Conservation (phyloP, 1,284 basidiomycete species). For the Cryptococcus sp. region DNA sequence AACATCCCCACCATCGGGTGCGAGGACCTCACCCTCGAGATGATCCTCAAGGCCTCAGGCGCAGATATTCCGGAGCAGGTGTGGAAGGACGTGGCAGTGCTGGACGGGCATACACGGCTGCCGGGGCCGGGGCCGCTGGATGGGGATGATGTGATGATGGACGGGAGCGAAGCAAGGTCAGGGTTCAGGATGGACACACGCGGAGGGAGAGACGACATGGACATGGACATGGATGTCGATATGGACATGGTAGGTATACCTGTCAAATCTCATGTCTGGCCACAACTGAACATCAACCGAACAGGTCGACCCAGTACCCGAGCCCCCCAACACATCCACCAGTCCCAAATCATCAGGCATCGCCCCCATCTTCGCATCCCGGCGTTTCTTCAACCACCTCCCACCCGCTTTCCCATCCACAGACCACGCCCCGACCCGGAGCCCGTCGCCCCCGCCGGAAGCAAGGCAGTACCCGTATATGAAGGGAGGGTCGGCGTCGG, state of each 20-base stretch:
- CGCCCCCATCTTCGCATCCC: background rate
- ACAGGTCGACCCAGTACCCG: background rate
- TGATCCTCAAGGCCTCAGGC: constrained; percentile 3
- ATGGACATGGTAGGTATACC: background rate
- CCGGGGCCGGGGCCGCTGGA: too few species aligned
- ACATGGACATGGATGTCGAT: constrained; percentile 13
- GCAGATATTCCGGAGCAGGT: constrained; percentile 8
- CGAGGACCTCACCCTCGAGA: constrained; percentile 2
- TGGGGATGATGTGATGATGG: background rate
- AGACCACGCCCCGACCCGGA: too few species aligned
- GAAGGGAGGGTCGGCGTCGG: too few species aligned
- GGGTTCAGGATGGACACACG: background rate
- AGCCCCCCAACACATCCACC: background rate
- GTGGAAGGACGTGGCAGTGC: constrained; percentile 4
- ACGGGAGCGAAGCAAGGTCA: background rate
- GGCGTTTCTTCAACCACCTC: too few species aligned
- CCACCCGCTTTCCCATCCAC: too few species aligned
- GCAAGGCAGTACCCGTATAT: too few species aligned
- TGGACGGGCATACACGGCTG: constrained; percentile 1
- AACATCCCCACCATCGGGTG: constrained; percentile 19
- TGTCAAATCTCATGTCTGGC: too few species aligned
- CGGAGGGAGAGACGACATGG: background rate
- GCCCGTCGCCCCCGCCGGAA: too few species aligned
- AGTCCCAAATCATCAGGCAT: background rate
- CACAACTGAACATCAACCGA: background rate